Evolutionary conservation across 192 early-diverging fungal genomes (phyloP).

Genomic region (Umbelopsis ramanniana): DNA sequence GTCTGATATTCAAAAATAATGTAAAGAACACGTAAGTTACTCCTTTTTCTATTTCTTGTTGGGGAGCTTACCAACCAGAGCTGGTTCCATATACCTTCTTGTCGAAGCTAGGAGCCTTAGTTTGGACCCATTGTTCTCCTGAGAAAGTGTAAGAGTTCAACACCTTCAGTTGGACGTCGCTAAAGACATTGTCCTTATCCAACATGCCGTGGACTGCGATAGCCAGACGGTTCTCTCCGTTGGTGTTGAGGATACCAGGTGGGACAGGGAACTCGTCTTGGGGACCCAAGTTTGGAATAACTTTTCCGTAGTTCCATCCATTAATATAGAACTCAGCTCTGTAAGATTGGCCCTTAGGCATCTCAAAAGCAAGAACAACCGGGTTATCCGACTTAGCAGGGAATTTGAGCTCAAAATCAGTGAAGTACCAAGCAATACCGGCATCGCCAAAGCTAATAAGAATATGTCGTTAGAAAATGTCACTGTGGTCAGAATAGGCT

Average conservation of each 20-base stretch:
- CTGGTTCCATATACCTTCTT: conserved; percentile 20
- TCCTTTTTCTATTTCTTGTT: neutral
- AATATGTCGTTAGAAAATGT: neutral
- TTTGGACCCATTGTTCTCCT: conserved; percentile 18
- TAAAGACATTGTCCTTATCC: conserved; percentile 10
- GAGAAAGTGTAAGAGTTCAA: conserved; percentile 22
- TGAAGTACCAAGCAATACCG: conserved; percentile 30
- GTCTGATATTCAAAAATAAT: neutral
- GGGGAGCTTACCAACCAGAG: neutral
- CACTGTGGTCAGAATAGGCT: neutral
- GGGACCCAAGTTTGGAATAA: conserved; percentile 25
- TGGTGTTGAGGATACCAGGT: conserved; percentile 31
- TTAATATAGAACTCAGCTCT: conserved; percentile 29
- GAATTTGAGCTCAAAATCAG: conserved; percentile 28
- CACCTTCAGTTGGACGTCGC: conserved; percentile 9
- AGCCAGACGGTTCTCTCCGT: conserved; percentile 25
- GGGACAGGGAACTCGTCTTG: conserved; percentile 23
- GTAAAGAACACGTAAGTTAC: neutral
- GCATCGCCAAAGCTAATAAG: conserved; percentile 26
- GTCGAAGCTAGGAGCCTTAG: conserved; percentile 19
- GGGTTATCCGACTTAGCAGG: conserved; percentile 24
- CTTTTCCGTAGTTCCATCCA: conserved; percentile 31
- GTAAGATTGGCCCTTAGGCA: conserved; percentile 23
- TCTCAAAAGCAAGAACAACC: conserved; percentile 28
- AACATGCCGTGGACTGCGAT: conserved; percentile 19